phyloP scores from a whole-genome alignment of 495 filamentous ascomycete species.

The Polyplosphaeria fusca region DNA sequence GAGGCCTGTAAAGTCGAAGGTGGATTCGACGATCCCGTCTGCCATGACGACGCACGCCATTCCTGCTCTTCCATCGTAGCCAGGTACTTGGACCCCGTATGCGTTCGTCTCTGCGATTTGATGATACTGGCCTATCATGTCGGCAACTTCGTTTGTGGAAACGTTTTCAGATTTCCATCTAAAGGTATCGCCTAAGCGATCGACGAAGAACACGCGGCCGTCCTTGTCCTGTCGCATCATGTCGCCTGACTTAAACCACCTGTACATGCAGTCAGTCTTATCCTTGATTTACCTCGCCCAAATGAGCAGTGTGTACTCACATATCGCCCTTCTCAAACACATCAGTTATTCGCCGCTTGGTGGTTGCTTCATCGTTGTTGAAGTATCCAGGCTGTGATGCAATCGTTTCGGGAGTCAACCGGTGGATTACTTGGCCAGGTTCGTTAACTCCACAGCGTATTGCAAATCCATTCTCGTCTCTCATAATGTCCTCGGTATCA shows the following conservation, averaged over 20 bases:
- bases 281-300: too few relatives aligned
- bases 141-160: slow-evolving; percentile 40
- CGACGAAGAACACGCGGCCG: slow-evolving; percentile 34
- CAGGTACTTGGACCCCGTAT: slow-evolving; percentile 40
- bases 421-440: slow-evolving; percentile 31
- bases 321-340: slow-evolving; percentile 35
- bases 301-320: slow-evolving; percentile 11
- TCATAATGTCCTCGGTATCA: slow-evolving; percentile 40
- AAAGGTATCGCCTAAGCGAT: slow-evolving; percentile 84
- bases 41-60: slow-evolving; percentile 29
- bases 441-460: slow-evolving; percentile 14
- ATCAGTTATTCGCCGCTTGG: slow-evolving; percentile 23
- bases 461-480: slow-evolving; percentile 33
- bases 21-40: slow-evolving; percentile 15
- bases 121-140: slow-evolving; percentile 36
- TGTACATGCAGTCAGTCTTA: neutral
- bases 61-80: slow-evolving; percentile 28
- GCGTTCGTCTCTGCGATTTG: slow-evolving; percentile 41
- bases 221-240: slow-evolving; percentile 23
- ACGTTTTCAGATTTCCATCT: slow-evolving; percentile 88
- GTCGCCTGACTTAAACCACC: slow-evolving; percentile 35
- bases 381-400: slow-evolving; percentile 20
- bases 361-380: slow-evolving; percentile 26
- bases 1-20: slow-evolving; percentile 28
- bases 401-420: slow-evolving; percentile 18